These are phyloP conservation scores for Phlyctochytrium bullatum DNA, from an alignment of 192 early-diverging fungal species.

Conservation along the genomic window DNA sequence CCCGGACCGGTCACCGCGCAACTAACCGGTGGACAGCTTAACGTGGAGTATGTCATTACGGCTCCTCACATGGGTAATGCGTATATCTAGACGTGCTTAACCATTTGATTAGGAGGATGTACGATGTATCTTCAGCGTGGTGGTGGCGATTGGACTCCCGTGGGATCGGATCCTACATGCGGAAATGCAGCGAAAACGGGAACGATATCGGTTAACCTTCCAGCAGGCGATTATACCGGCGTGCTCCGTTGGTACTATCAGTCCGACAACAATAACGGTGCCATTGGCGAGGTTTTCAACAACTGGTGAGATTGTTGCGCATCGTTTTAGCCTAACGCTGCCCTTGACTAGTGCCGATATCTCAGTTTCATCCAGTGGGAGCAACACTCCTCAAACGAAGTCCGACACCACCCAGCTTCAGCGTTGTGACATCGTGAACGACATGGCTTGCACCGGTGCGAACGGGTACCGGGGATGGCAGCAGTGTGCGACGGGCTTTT, in stretches of 20 bases:
- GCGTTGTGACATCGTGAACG: neutral
- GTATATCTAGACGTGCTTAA: neutral
- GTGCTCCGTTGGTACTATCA: conserved; percentile 13
- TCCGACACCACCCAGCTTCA: neutral
- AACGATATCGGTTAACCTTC: conserved; percentile 6
- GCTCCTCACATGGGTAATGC: conserved; percentile 14
- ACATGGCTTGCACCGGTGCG: conserved; percentile 3
- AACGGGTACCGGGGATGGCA: conserved; percentile 4
- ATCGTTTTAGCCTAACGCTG: no score
- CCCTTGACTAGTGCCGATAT: conserved; percentile 2
- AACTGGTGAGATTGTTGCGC: conserved; percentile 9
- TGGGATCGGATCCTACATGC: conserved; percentile 18
- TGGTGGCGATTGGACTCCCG: conserved; percentile 2
- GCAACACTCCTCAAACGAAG: neutral
- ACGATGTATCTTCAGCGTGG: conserved; percentile 1
- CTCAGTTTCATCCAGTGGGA: conserved; percentile 3
- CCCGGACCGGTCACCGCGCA: neutral
- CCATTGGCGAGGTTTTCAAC: conserved; percentile 13
- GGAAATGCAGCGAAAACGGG: neutral
- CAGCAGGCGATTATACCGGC: conserved; percentile 5
- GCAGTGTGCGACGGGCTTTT: conserved; percentile 1
- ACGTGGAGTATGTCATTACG: conserved; percentile 13
- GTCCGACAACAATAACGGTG: conserved; percentile 17
- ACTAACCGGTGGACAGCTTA: conserved; percentile 1
- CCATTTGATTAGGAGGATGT: conserved; percentile 16